Evolutionary conservation across 805 yeast species (phyloP), one percentile per base, ranked within the genome.

Genomic region (Zygosaccharomyces gambellarensis): DNA sequence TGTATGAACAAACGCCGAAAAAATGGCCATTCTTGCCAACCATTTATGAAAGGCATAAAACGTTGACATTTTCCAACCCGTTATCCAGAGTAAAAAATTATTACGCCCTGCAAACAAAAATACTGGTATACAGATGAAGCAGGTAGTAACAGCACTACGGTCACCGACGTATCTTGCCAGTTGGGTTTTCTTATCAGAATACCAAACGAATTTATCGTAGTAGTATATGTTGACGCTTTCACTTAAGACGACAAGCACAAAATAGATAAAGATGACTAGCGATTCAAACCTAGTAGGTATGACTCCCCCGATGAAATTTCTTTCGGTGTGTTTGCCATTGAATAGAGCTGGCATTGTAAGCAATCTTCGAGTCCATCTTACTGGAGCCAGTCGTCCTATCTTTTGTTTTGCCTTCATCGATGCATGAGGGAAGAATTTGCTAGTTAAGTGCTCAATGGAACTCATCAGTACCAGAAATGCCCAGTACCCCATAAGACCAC

Each of bases 41-140:
- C 85, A 80, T 60, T 76, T 80, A 64, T 87, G 95, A 59, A 77
- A 77, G 14, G 72, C 64, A 57, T 80, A 69, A 67, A 86, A 83
- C 2, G 83, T 74, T 10, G 80, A 71, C 53, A 74, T 78, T 1
- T 80, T 65, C 76, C 86, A 77, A 3, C 88, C 86, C 1, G 88
- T 77, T 4, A 81, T 43, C 67, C 69, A 71, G 52, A 77, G 74
- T 59, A 85, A 68, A 38, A 87, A 77, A 59, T 83, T 85, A 63
- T 85, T 85, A 56, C 90, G 70, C 19, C 85, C 83, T 4, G 86
- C 85, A 64, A 85, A 81, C 48, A 83, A 67, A 47, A 78, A 74
- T n/a, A 80, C 59, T 4, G 74, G 63, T 1, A 87, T 87, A 50
- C 80, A 68, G 43, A 79, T 48, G 52, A 73, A 79, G 42, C 75